Conservation (phyloP, 805 yeast species). For the Sugiyamaella qingdaonensis region DNA sequence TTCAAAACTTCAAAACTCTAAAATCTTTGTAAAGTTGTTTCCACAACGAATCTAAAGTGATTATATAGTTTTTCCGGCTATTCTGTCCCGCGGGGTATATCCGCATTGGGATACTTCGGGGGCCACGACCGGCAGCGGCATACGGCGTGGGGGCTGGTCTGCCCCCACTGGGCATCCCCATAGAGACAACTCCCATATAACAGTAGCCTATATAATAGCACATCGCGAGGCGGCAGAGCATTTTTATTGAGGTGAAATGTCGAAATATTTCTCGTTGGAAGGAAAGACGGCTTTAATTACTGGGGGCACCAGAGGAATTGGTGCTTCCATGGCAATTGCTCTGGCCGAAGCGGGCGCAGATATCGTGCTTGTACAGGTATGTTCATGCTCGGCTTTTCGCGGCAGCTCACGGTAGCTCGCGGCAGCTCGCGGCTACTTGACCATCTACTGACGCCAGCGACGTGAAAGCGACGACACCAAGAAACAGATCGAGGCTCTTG, state of each 20-base stretch:
- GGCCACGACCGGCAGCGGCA: not conserved
- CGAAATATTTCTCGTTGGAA: constrained; percentile 7
- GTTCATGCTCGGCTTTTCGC: constrained; percentile 9
- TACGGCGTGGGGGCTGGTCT: not conserved
- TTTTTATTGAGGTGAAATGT: not conserved
- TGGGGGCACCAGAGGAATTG: constrained; percentile 53
- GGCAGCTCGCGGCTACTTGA: not conserved
- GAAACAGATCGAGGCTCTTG: constrained; percentile 27
- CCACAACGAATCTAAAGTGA: too few species aligned
- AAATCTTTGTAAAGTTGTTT: too few species aligned
- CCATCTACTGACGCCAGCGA: constrained; percentile 23
- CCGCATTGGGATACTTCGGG: not conserved
- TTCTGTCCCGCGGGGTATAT: not conserved
- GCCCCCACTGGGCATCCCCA: not conserved
- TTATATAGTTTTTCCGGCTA: not conserved
- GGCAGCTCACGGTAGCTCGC: not conserved
- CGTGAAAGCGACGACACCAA: constrained; percentile 32
- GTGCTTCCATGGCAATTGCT: constrained; percentile 45
- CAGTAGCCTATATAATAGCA: not conserved
- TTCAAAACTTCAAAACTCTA: too few species aligned
- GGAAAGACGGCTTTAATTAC: constrained; percentile 33
- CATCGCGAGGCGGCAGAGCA: not conserved
- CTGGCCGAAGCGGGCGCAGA: constrained; percentile 45
- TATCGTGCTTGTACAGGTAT: constrained; percentile 26
- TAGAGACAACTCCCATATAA: not conserved